A percentile compares a stretch with the other conserved stretches of the same genome.
These are phyloP conservation scores for Paramecium sonneborni DNA, from an alignment of 73 alveolate species.

Conservation along the genomic window DNA sequence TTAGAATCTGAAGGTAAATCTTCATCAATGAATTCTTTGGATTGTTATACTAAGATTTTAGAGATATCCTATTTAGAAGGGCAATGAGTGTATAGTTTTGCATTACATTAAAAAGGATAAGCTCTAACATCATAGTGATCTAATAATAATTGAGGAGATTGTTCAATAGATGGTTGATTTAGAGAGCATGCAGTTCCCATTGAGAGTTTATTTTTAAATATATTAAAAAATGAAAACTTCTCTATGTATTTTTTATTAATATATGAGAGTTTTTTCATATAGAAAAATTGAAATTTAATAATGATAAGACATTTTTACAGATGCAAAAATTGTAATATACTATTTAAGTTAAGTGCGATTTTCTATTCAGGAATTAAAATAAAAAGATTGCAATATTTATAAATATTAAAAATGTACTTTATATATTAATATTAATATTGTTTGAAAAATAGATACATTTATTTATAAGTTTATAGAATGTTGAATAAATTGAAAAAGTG, in stretches of 20 bases:
- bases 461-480: no score
- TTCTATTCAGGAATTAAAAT: no score
- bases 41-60: neutral
- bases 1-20: neutral
- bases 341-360: no score
- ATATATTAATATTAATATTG: no score
- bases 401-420: no score
- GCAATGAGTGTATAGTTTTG: neutral
- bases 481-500: no score
- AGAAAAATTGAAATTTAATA: neutral
- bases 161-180: neutral
- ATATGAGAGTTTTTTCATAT: neutral
- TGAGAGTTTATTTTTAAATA: neutral
- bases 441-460: no score
- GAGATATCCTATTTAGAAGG: neutral
- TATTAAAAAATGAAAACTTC: neutral
- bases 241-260: neutral
- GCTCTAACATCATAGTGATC: neutral
- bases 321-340: no score
- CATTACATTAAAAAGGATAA: neutral
- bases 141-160: neutral
- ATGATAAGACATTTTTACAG: neutral
- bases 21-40: neutral
- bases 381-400: no score
- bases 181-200: constrained; percentile 15